Base-by-base conservation (phyloP, 495 filamentous ascomycete species). In the Hamigera avellanea region DNA sequence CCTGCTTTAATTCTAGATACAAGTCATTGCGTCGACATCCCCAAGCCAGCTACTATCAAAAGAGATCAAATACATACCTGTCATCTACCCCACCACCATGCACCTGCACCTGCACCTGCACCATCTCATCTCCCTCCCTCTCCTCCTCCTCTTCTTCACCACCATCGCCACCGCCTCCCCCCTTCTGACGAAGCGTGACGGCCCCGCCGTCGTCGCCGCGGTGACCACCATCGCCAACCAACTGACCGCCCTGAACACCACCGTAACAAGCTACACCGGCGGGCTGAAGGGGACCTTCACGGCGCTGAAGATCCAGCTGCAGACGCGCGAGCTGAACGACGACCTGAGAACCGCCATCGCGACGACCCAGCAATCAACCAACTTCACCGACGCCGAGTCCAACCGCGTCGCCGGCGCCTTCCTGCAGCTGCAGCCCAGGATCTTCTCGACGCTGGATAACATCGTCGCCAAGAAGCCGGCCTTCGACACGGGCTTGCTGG, bases 221-320 rank as follows among this genome's bases (percentile, higher is more conserved):
- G 37, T 52, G n/a, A 32, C 18, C 25, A 35, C 10, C 7, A 32
- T 52, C 40, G 16, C 45, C 13, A 32, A 35, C 16, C 26, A 36
- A n/a, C 35, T 48, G 35, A 37, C 32, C 19, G 41, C 35, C 31
- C 49, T 52, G 15, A 52, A 52, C 40, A 25, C 13, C 14, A 52
- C 45, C 21, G 45, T 52, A 2, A 48, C 36, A 27, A 19, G 33
- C 37, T 52, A 52, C 43, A 19, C 15, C 2, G 49, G 49, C 33
- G 49, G 49, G 3, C 14, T 49, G 19, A 33, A 36, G 1, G 49
- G 49, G 15, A 48, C 42, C 3, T 12, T 41, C 14, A 39, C 30
- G 0, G 49, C 49, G 1, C 35, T 52, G 2, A 35, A 52, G 28
- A 52, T 52, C 42, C 35, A 49, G 26, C 37, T 36, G 26, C 32